These are phyloP conservation scores for Hibiscus trionum DNA, from an alignment of 345 rosid genomes.

Conservation along the genomic window DNA sequence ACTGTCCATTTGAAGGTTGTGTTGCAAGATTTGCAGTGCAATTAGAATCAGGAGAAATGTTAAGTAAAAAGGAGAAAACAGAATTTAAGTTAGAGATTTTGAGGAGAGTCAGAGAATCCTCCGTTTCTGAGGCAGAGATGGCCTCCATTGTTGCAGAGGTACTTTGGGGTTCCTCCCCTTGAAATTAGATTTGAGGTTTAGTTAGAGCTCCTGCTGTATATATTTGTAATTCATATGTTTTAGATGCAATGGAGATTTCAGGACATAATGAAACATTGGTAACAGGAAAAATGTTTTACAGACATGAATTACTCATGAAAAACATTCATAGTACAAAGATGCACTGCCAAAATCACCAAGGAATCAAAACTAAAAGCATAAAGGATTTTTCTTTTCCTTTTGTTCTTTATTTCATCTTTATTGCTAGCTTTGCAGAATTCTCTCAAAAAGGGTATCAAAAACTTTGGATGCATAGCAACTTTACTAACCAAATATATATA, in stretches of 20 bases:
- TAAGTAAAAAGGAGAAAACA: constrained; percentile 28
- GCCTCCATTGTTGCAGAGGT: constrained; percentile 42
- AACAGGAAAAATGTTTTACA: not conserved
- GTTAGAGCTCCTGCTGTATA: not conserved
- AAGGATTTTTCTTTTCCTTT: not conserved
- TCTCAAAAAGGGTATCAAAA: not conserved
- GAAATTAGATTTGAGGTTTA: constrained; percentile 8
- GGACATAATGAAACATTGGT: not conserved
- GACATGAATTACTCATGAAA: no score
- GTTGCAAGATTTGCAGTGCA: constrained; percentile 45
- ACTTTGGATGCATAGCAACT: not conserved
- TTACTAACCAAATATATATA: no score
- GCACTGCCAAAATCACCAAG: not conserved
- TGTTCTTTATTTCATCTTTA: not conserved
- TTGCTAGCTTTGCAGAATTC: not conserved
- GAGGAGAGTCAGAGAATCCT: constrained; percentile 31
- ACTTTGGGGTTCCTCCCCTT: constrained; percentile 47
- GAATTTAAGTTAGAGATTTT: constrained; percentile 39
- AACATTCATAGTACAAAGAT: not conserved
- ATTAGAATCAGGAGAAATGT: constrained; percentile 46
- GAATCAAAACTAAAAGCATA: not conserved
- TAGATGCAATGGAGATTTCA: not conserved
- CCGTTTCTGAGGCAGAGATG: constrained; percentile 39
- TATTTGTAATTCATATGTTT: not conserved
- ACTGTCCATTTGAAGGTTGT: constrained; percentile 24